Conservation (phyloP, 169 alveolate species). For the Babesia ovis region DNA sequence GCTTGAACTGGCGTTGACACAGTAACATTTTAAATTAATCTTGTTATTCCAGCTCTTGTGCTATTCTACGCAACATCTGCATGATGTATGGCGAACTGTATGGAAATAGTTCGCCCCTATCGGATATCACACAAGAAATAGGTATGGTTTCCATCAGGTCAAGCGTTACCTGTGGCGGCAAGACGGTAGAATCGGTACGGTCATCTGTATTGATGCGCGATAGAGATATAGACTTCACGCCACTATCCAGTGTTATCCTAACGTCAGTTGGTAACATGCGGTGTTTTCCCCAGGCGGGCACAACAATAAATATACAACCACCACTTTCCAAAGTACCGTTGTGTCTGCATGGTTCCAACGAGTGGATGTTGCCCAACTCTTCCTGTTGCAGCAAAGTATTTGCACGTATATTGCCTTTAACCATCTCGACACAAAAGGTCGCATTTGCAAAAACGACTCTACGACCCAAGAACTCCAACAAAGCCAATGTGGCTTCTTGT, state of each 20-base stretch:
- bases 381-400: conserved; percentile 32
- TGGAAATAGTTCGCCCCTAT: conserved; percentile 30
- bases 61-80: neutral
- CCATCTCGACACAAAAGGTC: conserved; percentile 21
- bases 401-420: conserved; percentile 35
- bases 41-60: neutral
- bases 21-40: conserved; percentile 1
- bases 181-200: neutral
- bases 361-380: conserved; percentile 15
- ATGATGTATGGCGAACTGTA: conserved; percentile 25
- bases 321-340: conserved; percentile 54
- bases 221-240: neutral
- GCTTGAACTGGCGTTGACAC: neutral
- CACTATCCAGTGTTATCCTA: neutral
- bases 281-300: conserved; percentile 9
- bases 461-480: conserved; percentile 10
- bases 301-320: conserved; percentile 27
- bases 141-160: conserved; percentile 28
- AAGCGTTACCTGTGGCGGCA: neutral
- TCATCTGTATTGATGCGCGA: neutral
- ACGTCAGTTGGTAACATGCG: conserved; percentile 1
- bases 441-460: conserved; percentile 31
- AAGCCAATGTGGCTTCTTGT: conserved; percentile 33
- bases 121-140: conserved; percentile 17
- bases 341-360: conserved; percentile 14